phyloP scores from a whole-genome alignment of 352 stramenopile species.

The Phytophthora palmivora region DNA sequence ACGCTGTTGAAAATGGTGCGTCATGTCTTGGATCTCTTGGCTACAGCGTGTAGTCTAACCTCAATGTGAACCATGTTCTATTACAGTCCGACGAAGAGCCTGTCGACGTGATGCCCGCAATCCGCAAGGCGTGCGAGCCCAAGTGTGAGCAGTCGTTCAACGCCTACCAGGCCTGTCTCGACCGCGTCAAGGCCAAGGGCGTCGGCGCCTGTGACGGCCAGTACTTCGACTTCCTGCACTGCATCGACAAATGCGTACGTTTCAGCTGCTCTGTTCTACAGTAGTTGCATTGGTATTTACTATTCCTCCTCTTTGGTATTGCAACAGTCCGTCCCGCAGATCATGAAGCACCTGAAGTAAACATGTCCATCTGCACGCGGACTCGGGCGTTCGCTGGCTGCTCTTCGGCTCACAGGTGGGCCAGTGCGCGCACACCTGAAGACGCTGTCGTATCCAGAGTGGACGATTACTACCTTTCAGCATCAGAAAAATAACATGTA shows the following conservation, averaged over 20 bases:
- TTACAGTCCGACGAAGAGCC: slow-evolving; percentile 86
- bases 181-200: slow-evolving; percentile 92
- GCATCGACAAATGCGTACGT: slow-evolving; percentile 95
- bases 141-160: slow-evolving; percentile 89
- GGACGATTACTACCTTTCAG: slow-evolving; percentile 23
- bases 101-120: slow-evolving; percentile 93
- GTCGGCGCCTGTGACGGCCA: slow-evolving; percentile 94
- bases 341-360: slow-evolving; percentile 96
- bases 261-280: too few relatives aligned
- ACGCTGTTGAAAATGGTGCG: slow-evolving; percentile 40
- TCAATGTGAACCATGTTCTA: too few relatives aligned
- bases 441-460: too few relatives aligned
- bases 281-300: background rate
- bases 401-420: background rate
- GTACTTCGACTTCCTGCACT: slow-evolving; percentile 96
- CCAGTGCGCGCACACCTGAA: slow-evolving; percentile 12
- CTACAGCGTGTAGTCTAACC: slow-evolving; percentile 12
- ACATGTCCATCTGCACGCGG: slow-evolving; percentile 25
- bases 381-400: slow-evolving; percentile 1
- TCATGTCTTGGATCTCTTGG: too few relatives aligned
- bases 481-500: slow-evolving; percentile 38
- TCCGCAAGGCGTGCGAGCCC: slow-evolving; percentile 93
- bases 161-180: slow-evolving; percentile 92
- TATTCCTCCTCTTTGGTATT: background rate
- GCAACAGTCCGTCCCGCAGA: slow-evolving; percentile 89